Base-by-base conservation (phyloP, 768 basidiomycete genomes). In the Leccinum subgranulosum region DNA sequence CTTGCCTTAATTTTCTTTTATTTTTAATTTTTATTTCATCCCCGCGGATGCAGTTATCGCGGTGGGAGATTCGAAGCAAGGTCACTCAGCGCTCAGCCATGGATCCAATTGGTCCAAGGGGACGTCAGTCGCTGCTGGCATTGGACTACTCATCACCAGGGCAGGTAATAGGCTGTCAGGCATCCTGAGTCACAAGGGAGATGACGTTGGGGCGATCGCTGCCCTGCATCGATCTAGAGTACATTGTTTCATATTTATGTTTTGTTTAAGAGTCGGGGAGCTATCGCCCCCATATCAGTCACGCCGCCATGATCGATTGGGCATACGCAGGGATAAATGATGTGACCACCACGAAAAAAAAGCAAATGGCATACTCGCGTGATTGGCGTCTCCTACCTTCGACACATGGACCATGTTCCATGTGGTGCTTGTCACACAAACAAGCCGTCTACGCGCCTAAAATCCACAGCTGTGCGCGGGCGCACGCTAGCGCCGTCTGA, bases 31-130 rank as follows among this genome's bases (percentile, higher is more conserved):
- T n/a, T 47, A 56, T 55, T 5, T 11, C 43, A 36, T 45, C 51
- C 47, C 64, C 60, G 53, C 47, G 55, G 59, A 3, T 11, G 45
- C 21, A 8, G 15, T 45, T 45, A 46, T 45, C 53, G 6, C 14
- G 31, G 31, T 47, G 53, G 31, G 29, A 54, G 23, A 47, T 33
- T 47, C 15, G 15, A 25, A 47, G 14, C 21, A 31, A 41, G 49
- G 49, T 54, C 46, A 54, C n/a, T n/a, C n/a, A n/a, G n/a, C n/a
- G 53, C 43, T 46, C 29, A 45, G 29, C 12, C 3, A 49, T 29
- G 19, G 19, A 31, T 14, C 29, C n/a, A 49, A 21, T 31, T 49
- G 3, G 6, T n/a, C n/a, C n/a, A n/a, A 29, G 29, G 6, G 28
- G 23, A 28, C 19, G 49, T 49, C 48, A 28, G 48, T 28, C 29